Evolutionary conservation across 2,329 filamentous ascomycete species (phyloP).

Genomic region (Samsoniella hepiali): DNA sequence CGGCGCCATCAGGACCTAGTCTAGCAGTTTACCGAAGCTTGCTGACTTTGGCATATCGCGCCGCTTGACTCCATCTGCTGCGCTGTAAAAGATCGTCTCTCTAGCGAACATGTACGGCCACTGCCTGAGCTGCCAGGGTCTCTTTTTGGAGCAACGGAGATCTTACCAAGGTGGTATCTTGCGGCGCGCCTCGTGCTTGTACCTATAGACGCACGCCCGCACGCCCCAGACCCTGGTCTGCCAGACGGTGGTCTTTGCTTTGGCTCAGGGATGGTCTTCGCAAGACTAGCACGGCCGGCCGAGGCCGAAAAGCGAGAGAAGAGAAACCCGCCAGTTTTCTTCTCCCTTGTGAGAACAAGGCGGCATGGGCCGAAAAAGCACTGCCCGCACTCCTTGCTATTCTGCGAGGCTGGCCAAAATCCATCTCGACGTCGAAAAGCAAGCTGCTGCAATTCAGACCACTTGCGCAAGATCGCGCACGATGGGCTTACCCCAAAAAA

Average conservation of each 20-base stretch:
- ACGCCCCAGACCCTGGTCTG: neutral
- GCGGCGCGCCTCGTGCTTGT: neutral
- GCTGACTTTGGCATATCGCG: neutral
- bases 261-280: conserved; percentile 1
- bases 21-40: neutral
- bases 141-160: neutral
- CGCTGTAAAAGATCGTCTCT: neutral
- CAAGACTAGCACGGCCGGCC: neutral
- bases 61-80: neutral
- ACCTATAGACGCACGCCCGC: neutral
- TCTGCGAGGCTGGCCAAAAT: neutral
- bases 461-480: conserved; percentile 9
- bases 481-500: conserved; percentile 3
- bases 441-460: neutral
- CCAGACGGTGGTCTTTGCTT: neutral
- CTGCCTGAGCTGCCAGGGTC: neutral
- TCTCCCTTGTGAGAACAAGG: neutral
- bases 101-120: neutral
- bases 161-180: conserved; percentile 13
- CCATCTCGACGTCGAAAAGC: neutral
- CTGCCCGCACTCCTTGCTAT: neutral
- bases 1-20: neutral
- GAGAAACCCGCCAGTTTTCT: neutral
- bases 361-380: neutral
- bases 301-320: conserved; percentile 6